Evolutionary conservation across 305 asterid species (phyloP), one percentile per base, ranked within the genome.

Genomic region (Fraxinus velutina): DNA sequence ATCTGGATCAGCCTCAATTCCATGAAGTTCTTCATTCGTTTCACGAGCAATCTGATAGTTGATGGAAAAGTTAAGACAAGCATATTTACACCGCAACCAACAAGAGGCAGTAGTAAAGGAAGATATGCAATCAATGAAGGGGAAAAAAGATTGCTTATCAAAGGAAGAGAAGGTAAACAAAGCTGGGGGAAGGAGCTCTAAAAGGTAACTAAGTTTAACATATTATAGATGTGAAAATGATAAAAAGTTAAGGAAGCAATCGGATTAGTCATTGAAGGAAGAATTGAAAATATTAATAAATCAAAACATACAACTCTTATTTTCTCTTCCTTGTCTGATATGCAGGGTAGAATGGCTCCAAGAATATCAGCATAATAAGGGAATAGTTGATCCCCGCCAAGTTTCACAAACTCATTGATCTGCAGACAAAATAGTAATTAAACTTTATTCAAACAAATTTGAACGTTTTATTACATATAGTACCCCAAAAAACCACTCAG

Each of bases 281-380:
- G 83, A 76, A 82, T 47, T 79, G 78, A 37, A 68, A 71, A 55
- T 66, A 78, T 76, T 80, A 80, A 39, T 42, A 33, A 76, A 77
- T 7, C n/a, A 79, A 77, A 73, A 85, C 99, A 91, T 88, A 97
- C 99, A 82, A 91, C 96, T 93, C 97, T 91, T 83, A 94, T 97
- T 87, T 97, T 96, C 84, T 97, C 99, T 90, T 97, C 99, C 87
- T 93, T 94, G 88, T 97, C 99, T 9, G 99, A 91, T 88, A 94
- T 97, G 92, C 98, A 93, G 77, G 99, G 99, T 70, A 97, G 90
- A 85, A 94, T 94, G 81, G 98, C 98, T 62, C 97, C 97, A 77
- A 97, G 92, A 86, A 97, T 97, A 89, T 91, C 97, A 88, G 99
- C 98, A 92, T 97, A 97, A 86, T 97, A 91, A 80, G 95, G 98